Evolutionary conservation across 345 rosid species (phyloP).

Genomic region (Eucalyptus tenuipes): DNA sequence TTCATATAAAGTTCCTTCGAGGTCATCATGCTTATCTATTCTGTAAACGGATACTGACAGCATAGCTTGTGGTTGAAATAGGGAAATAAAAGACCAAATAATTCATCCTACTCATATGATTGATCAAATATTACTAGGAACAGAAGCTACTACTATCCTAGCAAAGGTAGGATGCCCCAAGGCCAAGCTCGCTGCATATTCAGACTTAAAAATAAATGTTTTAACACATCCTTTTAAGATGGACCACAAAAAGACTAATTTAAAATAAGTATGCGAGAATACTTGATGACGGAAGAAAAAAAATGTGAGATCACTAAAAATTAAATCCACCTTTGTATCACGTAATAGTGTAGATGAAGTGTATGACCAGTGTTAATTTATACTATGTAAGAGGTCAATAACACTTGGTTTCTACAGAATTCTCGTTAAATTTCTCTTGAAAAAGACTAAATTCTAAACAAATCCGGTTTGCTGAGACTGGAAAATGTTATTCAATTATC

Average conservation of each 20-base stretch:
- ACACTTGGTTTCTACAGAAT: not conserved
- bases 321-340: not conserved
- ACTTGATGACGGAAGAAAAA: not conserved
- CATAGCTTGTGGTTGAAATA: not conserved
- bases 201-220: not conserved
- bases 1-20: not conserved
- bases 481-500: not conserved
- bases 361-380: not conserved
- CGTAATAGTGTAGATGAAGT: not conserved
- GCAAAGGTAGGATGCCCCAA: not conserved
- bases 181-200: not conserved
- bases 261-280: not conserved
- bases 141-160: not conserved
- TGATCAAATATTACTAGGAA: not conserved
- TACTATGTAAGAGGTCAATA: not conserved
- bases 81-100: not conserved
- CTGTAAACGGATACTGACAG: not conserved
- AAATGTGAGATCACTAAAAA: not conserved
- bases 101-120: not conserved
- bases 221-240: not conserved
- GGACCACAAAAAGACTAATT: not conserved
- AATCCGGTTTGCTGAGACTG: not conserved
- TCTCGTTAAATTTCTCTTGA: not conserved
- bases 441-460: not conserved
- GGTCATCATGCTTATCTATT: not conserved